These are phyloP conservation scores for Euphorbia peplus DNA, from an alignment of 345 rosid species.

Conservation along the genomic window DNA sequence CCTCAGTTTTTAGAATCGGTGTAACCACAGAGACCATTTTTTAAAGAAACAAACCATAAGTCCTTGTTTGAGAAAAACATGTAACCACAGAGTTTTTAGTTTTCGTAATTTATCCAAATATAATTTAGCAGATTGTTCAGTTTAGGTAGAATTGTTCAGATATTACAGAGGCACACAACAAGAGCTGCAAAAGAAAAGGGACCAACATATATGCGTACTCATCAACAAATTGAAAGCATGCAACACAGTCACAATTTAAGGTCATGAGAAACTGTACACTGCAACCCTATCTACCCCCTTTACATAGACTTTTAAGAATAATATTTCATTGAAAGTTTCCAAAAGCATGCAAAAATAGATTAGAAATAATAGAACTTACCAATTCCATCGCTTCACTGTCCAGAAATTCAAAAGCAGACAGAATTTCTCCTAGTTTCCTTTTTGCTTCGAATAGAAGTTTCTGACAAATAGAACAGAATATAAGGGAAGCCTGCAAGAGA, in stretches of 20 bases:
- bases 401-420: constrained; percentile 90
- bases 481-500: constrained; percentile 8
- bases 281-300: neutral
- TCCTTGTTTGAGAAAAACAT: no score
- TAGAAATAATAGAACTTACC: constrained; percentile 39
- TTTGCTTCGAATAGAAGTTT: constrained; percentile 83
- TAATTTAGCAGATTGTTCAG: neutral
- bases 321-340: neutral
- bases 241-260: neutral
- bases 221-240: neutral
- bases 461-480: constrained; percentile 33
- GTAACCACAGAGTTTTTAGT: no score
- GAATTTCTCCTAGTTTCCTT: constrained; percentile 86
- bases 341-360: neutral
- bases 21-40: no score
- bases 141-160: neutral
- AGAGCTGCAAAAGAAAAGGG: neutral
- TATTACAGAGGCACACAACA: neutral
- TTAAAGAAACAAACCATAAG: no score
- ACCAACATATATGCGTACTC: no score
- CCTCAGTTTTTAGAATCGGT: no score
- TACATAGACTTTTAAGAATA: neutral
- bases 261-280: neutral
- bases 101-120: neutral
- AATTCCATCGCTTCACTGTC: constrained; percentile 71